A percentile compares a stretch with the other conserved stretches of the same genome.
Evolutionary conservation across 106 monocot species (phyloP).

Genomic region (Gastrodia elata): DNA sequence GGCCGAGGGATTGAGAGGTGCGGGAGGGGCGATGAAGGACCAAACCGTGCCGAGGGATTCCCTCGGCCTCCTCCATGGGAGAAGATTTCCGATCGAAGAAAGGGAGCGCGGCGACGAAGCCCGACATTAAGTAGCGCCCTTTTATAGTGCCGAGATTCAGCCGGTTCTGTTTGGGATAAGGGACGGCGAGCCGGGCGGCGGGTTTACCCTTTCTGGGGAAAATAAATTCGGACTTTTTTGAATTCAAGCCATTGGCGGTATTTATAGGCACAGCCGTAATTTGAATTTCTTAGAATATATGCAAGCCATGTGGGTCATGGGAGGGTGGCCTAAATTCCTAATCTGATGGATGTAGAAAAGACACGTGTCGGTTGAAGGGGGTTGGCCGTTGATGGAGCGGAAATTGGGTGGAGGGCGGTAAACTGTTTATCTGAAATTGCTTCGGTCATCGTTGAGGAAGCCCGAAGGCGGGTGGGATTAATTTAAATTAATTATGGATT

Average conservation of each 20-base stretch:
- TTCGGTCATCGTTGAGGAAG: too few relatives aligned
- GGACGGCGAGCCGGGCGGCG: not conserved
- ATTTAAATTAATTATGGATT: too few relatives aligned
- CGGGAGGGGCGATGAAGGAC: conserved; percentile 12
- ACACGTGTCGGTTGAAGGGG: not conserved
- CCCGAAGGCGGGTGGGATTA: too few relatives aligned
- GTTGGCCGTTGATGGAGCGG: not conserved
- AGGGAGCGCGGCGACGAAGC: conserved; percentile 42
- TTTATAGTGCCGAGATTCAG: not conserved
- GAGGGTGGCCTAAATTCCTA: not conserved
- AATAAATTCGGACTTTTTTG: not conserved
- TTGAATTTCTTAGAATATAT: not conserved
- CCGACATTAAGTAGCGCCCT: conserved; percentile 25
- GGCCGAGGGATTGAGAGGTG: conserved; percentile 29
- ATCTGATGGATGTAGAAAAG: not conserved
- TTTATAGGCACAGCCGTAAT: not conserved
- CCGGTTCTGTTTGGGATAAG: not conserved
- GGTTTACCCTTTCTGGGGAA: too few relatives aligned
- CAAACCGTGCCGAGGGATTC: conserved; percentile 32
- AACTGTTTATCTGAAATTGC: conserved; percentile 3
- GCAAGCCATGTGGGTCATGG: not conserved
- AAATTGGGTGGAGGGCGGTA: conserved; percentile 1
- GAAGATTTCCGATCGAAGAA: conserved; percentile 30
- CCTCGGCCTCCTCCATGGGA: conserved; percentile 63
- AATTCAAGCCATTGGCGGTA: not conserved